Base-by-base conservation (phyloP, 225 moss, liverwort and hornwort genomes). In the Asterella californica region DNA sequence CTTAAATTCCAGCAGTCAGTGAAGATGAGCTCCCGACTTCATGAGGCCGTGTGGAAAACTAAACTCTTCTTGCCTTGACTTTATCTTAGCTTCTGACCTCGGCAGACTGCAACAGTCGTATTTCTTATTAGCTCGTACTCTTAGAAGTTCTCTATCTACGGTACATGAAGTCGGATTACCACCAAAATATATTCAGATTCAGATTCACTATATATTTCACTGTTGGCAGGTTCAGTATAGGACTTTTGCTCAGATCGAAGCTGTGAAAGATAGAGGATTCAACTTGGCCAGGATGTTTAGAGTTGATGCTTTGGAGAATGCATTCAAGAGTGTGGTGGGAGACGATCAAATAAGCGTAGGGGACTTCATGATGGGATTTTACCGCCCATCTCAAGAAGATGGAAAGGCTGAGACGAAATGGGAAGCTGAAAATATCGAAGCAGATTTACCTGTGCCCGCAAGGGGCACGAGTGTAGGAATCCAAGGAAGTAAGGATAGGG, bases 211-310 rank as follows among this genome's bases (percentile, higher is more conserved):
- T 19, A 0, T 29, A 74, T 12, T 14, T 55, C 30, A 6, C 29
- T 74, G 52, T 83, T 54, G 82, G 45, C 90, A 95, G 91, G 85
- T 92, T 83, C 90, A 88, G 70, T 96, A 86, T 85, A 89, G 83
- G 85, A 86, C 84, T 54, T 94, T 88, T 82, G 79, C 70, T 76
- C 81, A 89, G 46, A 78, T 89, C 75, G 90, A 91, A 52, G 74
- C 84, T 30, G 91, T 92, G 68, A 89, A 89, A 81, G 82, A 79
- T 81, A 87, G 83, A 83, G 72, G 72, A 47, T 91, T 89, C 57
- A 86, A 81, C 29, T 79, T 91, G 33, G 74, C 78, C 3, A 78
- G 81, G 36, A 70, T 92, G 78, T 82, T 92, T 38, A 78, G 90
- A 38, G 83, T 87, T 62, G 88, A 90, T 83, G 76, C 80, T 21